Conservation (phyloP, 78 protist species). For the Salpingoeca rosetta region DNA sequence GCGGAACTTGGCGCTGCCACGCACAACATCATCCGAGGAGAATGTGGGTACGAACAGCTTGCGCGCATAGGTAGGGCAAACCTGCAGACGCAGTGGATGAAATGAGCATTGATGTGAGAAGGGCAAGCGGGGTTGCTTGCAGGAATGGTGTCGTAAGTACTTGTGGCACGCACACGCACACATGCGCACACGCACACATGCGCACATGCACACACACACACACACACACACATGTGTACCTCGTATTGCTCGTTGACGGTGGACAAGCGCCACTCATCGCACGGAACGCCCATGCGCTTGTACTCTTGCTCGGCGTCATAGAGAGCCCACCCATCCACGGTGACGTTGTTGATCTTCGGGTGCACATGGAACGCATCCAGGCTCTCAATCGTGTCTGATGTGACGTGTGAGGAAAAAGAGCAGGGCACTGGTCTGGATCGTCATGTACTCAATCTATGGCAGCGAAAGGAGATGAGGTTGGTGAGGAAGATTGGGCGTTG, state of each 20-base stretch:
- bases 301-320: background rate
- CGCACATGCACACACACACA: background rate
- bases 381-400: background rate
- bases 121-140: no score
- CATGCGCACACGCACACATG: background rate
- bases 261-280: background rate
- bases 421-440: background rate
- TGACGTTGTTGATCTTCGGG: background rate
- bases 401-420: no score
- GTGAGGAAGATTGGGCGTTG: no score
- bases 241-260: slow-evolving; percentile 10
- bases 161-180: background rate
- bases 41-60: slow-evolving; percentile 50
- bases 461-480: no score
- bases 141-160: no score
- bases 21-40: slow-evolving; percentile 30
- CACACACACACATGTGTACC: background rate
- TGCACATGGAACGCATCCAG: background rate
- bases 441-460: background rate
- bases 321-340: background rate
- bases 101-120: no score
- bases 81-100: background rate
- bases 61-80: slow-evolving; percentile 66
- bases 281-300: slow-evolving; percentile 12
- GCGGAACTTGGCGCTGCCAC: slow-evolving; percentile 44